Base-by-base conservation (phyloP, 768 basidiomycete species). In the Leucocoprinus leucothites region DNA sequence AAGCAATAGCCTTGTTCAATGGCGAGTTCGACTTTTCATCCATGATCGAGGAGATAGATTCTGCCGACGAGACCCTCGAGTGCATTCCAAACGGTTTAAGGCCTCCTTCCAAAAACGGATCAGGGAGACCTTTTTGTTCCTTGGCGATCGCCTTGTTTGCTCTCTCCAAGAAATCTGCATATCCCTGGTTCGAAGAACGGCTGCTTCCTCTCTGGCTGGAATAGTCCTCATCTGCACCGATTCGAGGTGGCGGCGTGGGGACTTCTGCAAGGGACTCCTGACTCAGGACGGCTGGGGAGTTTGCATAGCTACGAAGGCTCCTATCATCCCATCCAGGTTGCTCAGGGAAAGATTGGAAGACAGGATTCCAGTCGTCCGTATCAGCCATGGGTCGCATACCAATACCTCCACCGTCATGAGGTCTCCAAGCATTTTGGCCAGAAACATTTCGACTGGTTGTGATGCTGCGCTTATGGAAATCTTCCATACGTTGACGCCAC, bases 401-500 rank as follows among this genome's bases (percentile, higher is more conserved):
- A 58, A 73, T 75, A 45, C 74, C 78, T 58, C 79, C 77, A 44
- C 86, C 85, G 62, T 90, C 89, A 13, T 85, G 81, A 52, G 81
- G 80, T 35, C 87, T 79, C 90, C 89, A 95, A 0, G 93, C 91
- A 56, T 90, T 81, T 1, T 74, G 56, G 6, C 84, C 88, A 22
- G 94, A 91, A 1, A 82, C 19, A 25, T 71, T 68, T 49, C 94
- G 86, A 64, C 89, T 94, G 3, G 74, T 73, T 21, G 67, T 69
- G 66, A 97, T 94, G 64, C 87, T 89, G 57, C 94, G 87, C 57
- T 81, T 82, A 67, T 97, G 94, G 79, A 96, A 91, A 68, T 96
- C 94, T 72, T 97, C 94, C 78, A 86, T 90, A 47, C 91, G 84
- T 67, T 96, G 94, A 65, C 94, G 89, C 94, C 94, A 97, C 73